A percentile compares a stretch with the other conserved stretches of the same genome.
phyloP scores from a whole-genome alignment of 1,284 basidiomycete species.

The Bondarzewia mesenterica region DNA sequence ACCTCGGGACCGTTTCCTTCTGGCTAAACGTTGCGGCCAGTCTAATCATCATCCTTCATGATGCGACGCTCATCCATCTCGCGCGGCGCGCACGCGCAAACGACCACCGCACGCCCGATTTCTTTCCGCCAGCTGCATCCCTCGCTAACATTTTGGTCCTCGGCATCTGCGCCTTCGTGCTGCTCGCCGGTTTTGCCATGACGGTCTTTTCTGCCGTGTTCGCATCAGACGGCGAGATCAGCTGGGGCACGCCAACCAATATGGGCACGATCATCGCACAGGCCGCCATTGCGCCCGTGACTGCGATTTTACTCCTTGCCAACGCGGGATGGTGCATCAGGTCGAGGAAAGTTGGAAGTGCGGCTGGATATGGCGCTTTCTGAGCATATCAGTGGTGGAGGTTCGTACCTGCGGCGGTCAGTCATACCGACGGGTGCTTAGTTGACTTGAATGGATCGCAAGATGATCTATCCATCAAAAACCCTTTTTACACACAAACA shows the following conservation, averaged over 20 bases:
- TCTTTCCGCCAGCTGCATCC: constrained; percentile 7
- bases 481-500: no score
- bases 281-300: neutral
- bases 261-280: constrained; percentile 9
- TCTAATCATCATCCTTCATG: constrained; percentile 7
- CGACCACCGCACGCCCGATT: neutral
- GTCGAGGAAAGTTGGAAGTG: constrained; percentile 2
- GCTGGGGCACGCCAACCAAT: constrained; percentile 5
- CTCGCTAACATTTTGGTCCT: constrained; percentile 6
- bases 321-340: constrained; percentile 2
- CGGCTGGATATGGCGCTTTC: constrained; percentile 3
- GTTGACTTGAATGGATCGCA: no score
- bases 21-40: constrained; percentile 4
- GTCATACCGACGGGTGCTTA: no score
- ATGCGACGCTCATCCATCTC: constrained; percentile 5
- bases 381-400: no score
- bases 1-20: constrained; percentile 10
- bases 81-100: constrained; percentile 1
- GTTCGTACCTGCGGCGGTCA: no score
- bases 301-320: neutral
- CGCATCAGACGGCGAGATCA: constrained; percentile 2
- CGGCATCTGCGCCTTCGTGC: constrained; percentile 5
- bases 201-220: constrained; percentile 1
- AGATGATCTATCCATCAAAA: no score
- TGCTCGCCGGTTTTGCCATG: constrained; percentile 7